These are phyloP conservation scores for Phaeosphaeriaceae sp. DNA, from an alignment of 2,329 filamentous ascomycete genomes.

Conservation along the genomic window DNA sequence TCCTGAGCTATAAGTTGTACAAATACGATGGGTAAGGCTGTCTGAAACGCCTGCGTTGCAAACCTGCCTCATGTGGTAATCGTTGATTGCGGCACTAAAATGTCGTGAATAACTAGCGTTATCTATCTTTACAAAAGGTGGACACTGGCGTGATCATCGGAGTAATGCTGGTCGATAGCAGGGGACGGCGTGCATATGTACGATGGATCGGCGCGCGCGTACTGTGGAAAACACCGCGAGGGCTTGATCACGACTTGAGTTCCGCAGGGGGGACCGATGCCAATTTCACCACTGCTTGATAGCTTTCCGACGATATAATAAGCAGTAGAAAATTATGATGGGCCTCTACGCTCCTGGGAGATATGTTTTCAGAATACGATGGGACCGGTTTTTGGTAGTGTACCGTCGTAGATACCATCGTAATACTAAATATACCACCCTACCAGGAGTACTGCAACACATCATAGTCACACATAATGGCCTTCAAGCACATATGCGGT, in stretches of 20 bases:
- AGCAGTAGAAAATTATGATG: too few relatives aligned
- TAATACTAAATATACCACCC: too few relatives aligned
- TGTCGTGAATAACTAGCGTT: conserved; percentile 15
- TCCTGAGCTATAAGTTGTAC: not conserved
- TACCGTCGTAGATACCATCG: too few relatives aligned
- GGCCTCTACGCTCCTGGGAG: too few relatives aligned
- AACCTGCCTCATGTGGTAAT: conserved; percentile 14
- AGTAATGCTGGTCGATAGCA: not conserved
- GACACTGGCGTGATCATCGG: not conserved
- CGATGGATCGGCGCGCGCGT: not conserved
- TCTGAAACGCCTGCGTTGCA: not conserved
- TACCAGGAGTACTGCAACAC: too few relatives aligned
- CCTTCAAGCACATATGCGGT: too few relatives aligned
- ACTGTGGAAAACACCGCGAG: not conserved
- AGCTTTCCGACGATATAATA: too few relatives aligned
- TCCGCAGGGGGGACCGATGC: not conserved
- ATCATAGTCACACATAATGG: too few relatives aligned
- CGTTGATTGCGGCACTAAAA: conserved; percentile 20
- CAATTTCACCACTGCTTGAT: too few relatives aligned
- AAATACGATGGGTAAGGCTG: not conserved
- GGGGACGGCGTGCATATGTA: not conserved
- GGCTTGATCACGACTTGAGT: not conserved
- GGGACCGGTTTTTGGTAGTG: too few relatives aligned
- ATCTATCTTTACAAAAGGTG: not conserved
- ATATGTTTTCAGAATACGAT: too few relatives aligned